Percentiles rank a stretch among this genome's conserved stretches.
Evolutionary conservation across 441 rosid genomes (phyloP).

Genomic region (Monsonia emarginata): DNA sequence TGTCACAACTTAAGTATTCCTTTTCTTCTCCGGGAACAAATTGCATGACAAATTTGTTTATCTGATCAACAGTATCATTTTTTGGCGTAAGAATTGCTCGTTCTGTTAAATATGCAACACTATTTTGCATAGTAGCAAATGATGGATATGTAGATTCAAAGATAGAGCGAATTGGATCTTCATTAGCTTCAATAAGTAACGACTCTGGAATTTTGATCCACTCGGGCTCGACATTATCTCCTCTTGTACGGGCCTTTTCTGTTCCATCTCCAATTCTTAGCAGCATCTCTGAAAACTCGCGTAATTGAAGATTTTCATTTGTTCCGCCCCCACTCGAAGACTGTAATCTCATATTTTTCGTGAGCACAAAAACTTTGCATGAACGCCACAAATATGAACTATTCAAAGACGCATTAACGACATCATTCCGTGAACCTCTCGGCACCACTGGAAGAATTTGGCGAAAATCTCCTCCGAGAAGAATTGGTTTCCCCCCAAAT

Average conservation of each 20-base stretch:
- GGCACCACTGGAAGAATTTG: slow-evolving; percentile 4
- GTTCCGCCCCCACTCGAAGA: too few relatives aligned
- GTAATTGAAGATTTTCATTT: not conserved
- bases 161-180: not conserved
- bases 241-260: not conserved
- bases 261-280: slow-evolving; percentile 1
- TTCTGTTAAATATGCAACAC: not conserved
- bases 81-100: not conserved
- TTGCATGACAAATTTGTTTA: not conserved
- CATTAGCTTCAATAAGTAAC: not conserved
- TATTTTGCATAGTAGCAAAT: not conserved
- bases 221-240: not conserved
- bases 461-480: slow-evolving; percentile 12
- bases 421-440: not conserved
- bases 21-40: not conserved
- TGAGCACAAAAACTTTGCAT: not conserved
- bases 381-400: slow-evolving; percentile 6
- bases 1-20: not conserved
- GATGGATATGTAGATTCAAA: not conserved
- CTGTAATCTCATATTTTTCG: slow-evolving; percentile 5
- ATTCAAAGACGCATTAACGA: not conserved
- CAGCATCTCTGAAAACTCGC: not conserved
- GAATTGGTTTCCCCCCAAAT: slow-evolving; percentile 8
- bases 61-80: not conserved
- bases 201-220: not conserved